Base-by-base conservation (phyloP, 208 protist genomes). In the Leishmania major region DNA sequence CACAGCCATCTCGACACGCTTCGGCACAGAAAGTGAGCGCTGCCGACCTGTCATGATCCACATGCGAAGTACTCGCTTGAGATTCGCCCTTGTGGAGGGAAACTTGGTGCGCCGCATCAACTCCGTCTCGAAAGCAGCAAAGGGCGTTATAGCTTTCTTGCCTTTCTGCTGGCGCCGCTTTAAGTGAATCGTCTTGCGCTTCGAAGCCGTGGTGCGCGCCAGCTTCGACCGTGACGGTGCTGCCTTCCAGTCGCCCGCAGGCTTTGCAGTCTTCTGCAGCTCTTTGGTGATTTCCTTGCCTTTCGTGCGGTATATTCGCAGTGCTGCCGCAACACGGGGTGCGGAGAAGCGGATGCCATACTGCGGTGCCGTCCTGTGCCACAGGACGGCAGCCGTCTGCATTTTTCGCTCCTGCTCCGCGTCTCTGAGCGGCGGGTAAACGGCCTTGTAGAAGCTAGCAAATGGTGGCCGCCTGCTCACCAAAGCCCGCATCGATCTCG, bases 11-110 rank as follows among this genome's bases (percentile, higher is more conserved):
- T 83, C 67, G 1, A 90, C 66, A n/a, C 84, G 86, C 60, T 80
- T 78, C 57, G 40, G 53, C 35, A 74, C 17, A 1, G 82, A 81
- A 19, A 87, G 69, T 2, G 45, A 75, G 45, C 62, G 82, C 73
- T 89, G 86, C 51, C 79, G 51, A 11, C 75, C 55, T 4, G 83
- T 89, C 55, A 89, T 49, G 55, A 78, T 47, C 86, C 86, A 89
- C 75, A 87, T 70, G 45, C 82, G 81, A 8, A 81, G 79, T 6
- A 89, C 76, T 49, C 82, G 82, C 7, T 75, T 78, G 31, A 43
- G 51, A 55, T 67, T 81, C 8, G 71, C 75, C 17, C 43, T 25
- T 13, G 82, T 81, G 22, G 70, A 25, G 19, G 78, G 6, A 31
- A 91, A 67, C 35, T 76, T 76, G 40, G 85, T 77, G 17, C 71